Conservation (phyloP, 1,284 basidiomycete species). For the Malassezia psittaci region DNA sequence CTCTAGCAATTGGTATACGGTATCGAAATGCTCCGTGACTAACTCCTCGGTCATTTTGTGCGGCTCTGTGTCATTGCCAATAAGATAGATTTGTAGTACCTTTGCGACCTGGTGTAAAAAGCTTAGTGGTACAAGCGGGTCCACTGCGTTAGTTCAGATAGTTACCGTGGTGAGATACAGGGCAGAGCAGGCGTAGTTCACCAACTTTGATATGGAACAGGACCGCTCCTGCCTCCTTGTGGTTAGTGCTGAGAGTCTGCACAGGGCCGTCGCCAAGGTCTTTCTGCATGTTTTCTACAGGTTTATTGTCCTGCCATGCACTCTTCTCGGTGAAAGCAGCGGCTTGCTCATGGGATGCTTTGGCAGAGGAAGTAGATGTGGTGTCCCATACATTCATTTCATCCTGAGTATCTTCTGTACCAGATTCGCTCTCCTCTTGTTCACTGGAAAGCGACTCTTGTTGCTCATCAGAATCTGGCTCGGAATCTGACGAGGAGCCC, state of each 20-base stretch:
- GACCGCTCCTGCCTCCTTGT: slow-evolving; percentile 49
- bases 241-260: too few species aligned
- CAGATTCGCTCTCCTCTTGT: too few species aligned
- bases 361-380: too few species aligned
- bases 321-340: slow-evolving; percentile 1
- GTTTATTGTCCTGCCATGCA: slow-evolving; percentile 19
- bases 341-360: not conserved
- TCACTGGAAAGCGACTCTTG: too few species aligned
- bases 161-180: slow-evolving; percentile 68
- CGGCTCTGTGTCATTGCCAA: slow-evolving; percentile 21
- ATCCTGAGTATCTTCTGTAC: too few species aligned
- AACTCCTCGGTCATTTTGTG: slow-evolving; percentile 32
- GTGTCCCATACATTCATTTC: not conserved
- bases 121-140: slow-evolving; percentile 77
- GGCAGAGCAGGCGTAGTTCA: slow-evolving; percentile 65
- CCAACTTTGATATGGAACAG: slow-evolving; percentile 70
- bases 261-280: too few species aligned
- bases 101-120: slow-evolving; percentile 76
- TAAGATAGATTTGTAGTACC: slow-evolving; percentile 38
- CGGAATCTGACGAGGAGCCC: too few species aligned
- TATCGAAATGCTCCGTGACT: slow-evolving; percentile 38
- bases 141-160: slow-evolving; percentile 54
- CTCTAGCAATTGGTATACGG: slow-evolving; percentile 42
- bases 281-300: too few species aligned
- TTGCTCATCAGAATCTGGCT: too few species aligned